These are phyloP conservation scores for Choanephora cucurbitarum DNA, from an alignment of 371 early-diverging fungal species.

Conservation along the genomic window DNA sequence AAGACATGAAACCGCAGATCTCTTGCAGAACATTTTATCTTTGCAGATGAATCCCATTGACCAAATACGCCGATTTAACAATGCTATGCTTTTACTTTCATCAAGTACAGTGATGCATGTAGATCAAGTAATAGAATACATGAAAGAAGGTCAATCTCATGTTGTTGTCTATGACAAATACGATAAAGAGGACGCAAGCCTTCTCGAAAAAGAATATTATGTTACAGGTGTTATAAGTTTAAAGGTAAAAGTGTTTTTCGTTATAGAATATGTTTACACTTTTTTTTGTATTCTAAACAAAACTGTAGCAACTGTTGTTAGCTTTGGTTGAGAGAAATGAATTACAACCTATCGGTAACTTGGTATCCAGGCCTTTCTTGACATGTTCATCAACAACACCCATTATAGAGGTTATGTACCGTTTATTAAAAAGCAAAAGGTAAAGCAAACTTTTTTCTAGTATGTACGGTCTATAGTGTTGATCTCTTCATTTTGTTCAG, in stretches of 20 bases:
- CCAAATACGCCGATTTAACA: conserved; percentile 4
- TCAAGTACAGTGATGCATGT: conserved; percentile 2
- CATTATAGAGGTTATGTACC: conserved; percentile 2
- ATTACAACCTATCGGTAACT: conserved; percentile 10
- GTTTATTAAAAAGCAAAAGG: conserved; percentile 4
- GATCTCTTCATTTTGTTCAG: not conserved
- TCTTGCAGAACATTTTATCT: conserved; percentile 65
- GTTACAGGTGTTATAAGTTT: conserved; percentile 16
- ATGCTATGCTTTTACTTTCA: conserved; percentile 12
- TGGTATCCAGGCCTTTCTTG: conserved; percentile 11
- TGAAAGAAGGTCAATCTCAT: conserved; percentile 12
- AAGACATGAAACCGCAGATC: conserved; percentile 37
- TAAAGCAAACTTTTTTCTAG: conserved; percentile 3
- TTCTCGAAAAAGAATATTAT: conserved; percentile 1
- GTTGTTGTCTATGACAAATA: conserved; percentile 16
- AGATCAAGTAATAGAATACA: conserved; percentile 1
- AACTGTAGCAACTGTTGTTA: not conserved
- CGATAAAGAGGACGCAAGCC: not conserved
- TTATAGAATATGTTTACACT: too few species aligned
- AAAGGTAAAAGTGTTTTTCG: conserved; percentile 16
- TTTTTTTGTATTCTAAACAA: not conserved
- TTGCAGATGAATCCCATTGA: conserved; percentile 51
- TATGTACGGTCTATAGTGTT: too few species aligned
- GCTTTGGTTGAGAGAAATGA: conserved; percentile 7
- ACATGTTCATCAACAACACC: conserved; percentile 15